Percentiles rank a stretch among this genome's conserved stretches.
Evolutionary conservation across 2,329 filamentous ascomycete species (phyloP).

Genomic region (Lasiodiplodia sp.): DNA sequence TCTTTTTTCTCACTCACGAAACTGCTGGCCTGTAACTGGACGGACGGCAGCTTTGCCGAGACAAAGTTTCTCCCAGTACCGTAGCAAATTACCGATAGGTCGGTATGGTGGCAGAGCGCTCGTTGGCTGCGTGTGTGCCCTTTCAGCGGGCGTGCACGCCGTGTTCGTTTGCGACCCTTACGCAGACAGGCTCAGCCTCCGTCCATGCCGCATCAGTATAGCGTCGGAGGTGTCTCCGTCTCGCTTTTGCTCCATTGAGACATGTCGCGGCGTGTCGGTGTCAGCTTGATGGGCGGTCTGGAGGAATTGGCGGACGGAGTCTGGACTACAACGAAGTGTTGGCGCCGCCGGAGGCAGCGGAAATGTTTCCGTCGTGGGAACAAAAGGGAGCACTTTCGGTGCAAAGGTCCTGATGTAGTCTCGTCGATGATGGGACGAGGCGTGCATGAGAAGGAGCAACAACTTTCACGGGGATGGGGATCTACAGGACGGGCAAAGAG

Average conservation of each 20-base stretch:
- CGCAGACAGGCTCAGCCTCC: background rate
- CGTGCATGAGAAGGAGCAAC: background rate
- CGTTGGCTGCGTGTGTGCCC: background rate
- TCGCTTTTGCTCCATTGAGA: background rate
- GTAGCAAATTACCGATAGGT: slow-evolving; percentile 15
- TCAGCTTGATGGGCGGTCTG: background rate
- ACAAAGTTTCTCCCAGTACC: background rate
- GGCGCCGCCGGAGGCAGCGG: background rate
- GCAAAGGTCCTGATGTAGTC: background rate
- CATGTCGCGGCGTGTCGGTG: background rate
- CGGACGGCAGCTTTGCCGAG: slow-evolving; percentile 2
- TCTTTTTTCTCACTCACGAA: too few species aligned
- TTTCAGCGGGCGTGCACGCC: too few species aligned
- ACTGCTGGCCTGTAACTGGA: too few species aligned
- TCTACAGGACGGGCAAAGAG: too few species aligned
- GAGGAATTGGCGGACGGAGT: background rate
- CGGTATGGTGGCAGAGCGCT: background rate
- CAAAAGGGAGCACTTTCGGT: background rate
- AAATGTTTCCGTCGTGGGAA: background rate
- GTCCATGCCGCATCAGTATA: background rate
- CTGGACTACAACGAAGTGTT: too few species aligned
- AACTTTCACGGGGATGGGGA: background rate
- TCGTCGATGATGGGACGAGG: background rate
- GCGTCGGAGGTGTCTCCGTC: slow-evolving; percentile 8
- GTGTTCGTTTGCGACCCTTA: background rate